Percentiles rank a stretch among this genome's conserved stretches.
Evolutionary conservation across 176 grass and related monocot species (phyloP).

Genomic region (Oryza meyeriana): DNA sequence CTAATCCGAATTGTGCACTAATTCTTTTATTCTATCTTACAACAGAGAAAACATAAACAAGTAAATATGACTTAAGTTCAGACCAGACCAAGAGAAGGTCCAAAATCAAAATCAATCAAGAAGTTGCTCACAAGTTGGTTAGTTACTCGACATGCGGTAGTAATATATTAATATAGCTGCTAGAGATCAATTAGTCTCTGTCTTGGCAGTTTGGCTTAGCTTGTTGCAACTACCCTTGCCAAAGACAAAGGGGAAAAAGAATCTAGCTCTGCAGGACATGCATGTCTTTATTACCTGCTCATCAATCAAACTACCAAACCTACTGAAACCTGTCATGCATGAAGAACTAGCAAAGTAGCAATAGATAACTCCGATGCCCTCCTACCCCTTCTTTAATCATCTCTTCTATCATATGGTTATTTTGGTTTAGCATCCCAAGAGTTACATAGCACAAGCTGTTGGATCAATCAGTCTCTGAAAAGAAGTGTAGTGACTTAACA

Average conservation of each 20-base stretch:
- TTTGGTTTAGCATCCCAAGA: neutral
- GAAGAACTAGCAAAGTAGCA: neutral
- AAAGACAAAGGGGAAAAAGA: conserved; percentile 11
- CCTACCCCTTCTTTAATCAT: neutral
- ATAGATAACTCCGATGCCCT: neutral
- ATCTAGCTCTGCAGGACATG: neutral
- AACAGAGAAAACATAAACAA: neutral
- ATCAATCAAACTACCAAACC: conserved; percentile 33
- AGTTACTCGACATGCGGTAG: neutral
- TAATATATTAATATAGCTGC: conserved; percentile 23
- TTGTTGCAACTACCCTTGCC: neutral
- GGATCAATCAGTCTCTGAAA: neutral
- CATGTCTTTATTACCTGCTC: conserved; percentile 23
- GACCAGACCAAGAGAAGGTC: conserved; percentile 1
- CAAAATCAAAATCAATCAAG: neutral
- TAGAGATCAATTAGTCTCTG: neutral
- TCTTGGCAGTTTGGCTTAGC: neutral
- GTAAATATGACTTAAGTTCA: neutral
- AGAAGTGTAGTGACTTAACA: neutral
- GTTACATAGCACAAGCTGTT: conserved; percentile 10
- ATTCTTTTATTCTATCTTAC: neutral
- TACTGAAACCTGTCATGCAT: conserved; percentile 6
- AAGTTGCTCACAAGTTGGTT: neutral
- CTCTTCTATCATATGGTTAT: neutral
- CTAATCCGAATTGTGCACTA: neutral